phyloP scores from a whole-genome alignment of 371 early-diverging fungal genomes.

The Nosema muscidifuracis region DNA sequence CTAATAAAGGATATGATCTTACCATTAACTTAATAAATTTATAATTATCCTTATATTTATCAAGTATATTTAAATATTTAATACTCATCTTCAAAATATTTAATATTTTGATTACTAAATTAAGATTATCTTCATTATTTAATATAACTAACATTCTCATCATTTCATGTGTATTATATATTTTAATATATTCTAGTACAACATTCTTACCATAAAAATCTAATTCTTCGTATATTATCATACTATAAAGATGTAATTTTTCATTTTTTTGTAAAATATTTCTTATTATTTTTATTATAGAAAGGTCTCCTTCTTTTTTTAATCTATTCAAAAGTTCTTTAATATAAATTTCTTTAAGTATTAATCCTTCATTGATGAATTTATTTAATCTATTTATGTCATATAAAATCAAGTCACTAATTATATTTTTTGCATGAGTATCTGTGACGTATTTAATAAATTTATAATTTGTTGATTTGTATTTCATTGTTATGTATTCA shows the following conservation, averaged over 20 bases:
- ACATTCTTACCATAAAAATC: constrained; percentile 1
- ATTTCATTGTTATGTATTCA: not conserved
- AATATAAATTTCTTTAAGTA: not conserved
- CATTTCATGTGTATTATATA: not conserved
- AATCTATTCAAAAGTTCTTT: not conserved
- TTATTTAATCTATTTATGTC: not conserved
- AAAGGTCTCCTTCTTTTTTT: not conserved
- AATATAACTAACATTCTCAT: not conserved
- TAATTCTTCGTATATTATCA: not conserved
- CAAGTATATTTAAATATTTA: not conserved
- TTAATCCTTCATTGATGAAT: not conserved
- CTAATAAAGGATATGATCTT: constrained; percentile 12
- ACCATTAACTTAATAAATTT: constrained; percentile 16
- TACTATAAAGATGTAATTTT: not conserved
- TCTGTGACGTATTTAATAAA: constrained; percentile 1
- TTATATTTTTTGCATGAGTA: not conserved
- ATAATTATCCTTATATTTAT: constrained; percentile 18
- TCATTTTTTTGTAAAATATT: not conserved
- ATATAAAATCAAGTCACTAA: not conserved
- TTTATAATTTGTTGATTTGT: constrained; percentile 4
- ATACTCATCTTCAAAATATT: not conserved
- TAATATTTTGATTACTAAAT: not conserved
- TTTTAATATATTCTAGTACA: not conserved
- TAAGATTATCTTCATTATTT: constrained; percentile 1
- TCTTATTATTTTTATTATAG: not conserved